Conservation (phyloP, 139 green algal genomes). For the Nannochloris sp. region DNA sequence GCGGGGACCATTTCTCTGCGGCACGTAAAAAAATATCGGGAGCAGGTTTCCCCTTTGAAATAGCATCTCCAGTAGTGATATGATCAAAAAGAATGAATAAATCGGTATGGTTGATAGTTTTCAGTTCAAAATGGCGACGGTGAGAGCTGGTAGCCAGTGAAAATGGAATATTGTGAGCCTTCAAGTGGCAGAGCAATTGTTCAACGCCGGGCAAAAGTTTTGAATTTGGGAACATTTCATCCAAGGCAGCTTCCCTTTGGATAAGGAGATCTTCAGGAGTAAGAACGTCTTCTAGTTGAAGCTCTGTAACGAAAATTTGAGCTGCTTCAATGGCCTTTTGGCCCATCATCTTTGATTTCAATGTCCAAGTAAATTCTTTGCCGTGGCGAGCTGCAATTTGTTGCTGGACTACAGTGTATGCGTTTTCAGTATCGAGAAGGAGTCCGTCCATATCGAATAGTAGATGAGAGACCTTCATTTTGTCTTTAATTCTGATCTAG, state of each 20-base stretch:
- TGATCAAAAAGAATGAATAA: conserved; percentile 61
- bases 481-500: neutral
- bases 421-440: conserved; percentile 53
- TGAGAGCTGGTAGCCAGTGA: conserved; percentile 69
- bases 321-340: conserved; percentile 63
- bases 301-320: conserved; percentile 40
- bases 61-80: conserved; percentile 54
- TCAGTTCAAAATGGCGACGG: conserved; percentile 62
- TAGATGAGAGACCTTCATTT: conserved; percentile 7
- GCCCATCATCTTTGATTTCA: conserved; percentile 76
- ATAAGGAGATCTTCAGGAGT: conserved; percentile 45
- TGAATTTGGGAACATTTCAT: conserved; percentile 56
- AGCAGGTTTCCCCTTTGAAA: conserved; percentile 63
- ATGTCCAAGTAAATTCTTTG: conserved; percentile 71
- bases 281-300: conserved; percentile 46
- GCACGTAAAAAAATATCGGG: conserved; percentile 79
- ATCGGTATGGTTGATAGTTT: conserved; percentile 54
- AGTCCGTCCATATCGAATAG: conserved; percentile 76
- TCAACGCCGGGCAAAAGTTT: conserved; percentile 70
- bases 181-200: conserved; percentile 65
- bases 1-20: conserved; percentile 24
- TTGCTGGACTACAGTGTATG: conserved; percentile 69
- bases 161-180: conserved; percentile 46
- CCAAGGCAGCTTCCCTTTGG: conserved; percentile 57
- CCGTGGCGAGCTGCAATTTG: conserved; percentile 46